Percentiles rank a stretch among this genome's conserved stretches.
phyloP scores from a whole-genome alignment of 805 yeast genomes.

The Candida montana region DNA sequence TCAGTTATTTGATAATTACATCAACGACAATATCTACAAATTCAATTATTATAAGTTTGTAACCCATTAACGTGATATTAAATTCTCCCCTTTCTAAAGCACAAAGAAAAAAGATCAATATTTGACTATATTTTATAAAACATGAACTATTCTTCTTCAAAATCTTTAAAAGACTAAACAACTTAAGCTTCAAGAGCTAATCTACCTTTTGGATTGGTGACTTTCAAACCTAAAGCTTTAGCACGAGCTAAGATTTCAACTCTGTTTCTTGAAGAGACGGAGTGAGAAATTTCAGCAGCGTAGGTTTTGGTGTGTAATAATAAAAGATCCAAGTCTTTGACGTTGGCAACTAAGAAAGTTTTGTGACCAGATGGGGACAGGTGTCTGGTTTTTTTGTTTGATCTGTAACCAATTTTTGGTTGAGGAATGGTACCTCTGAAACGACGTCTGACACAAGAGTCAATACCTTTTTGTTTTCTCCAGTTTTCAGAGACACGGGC shows the following conservation, averaged over 20 bases:
- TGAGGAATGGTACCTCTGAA: constrained; percentile 99
- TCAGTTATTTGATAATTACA: too few relatives aligned
- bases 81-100: constrained; percentile 7
- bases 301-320: constrained; percentile 96
- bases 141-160: constrained; percentile 1
- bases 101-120: neutral
- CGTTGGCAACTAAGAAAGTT: constrained; percentile 89
- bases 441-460: constrained; percentile 99
- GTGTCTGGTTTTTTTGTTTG: constrained; percentile 98
- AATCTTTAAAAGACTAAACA: constrained; percentile 7
- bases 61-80: constrained; percentile 7
- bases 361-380: constrained; percentile 97
- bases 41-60: neutral
- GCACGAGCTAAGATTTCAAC: constrained; percentile 94
- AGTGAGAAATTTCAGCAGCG: constrained; percentile 99
- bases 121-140: neutral
- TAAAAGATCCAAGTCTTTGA: constrained; percentile 89
- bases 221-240: constrained; percentile 96
- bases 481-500: constrained; percentile 97
- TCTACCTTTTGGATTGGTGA: constrained; percentile 99
- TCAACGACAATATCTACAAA: too few relatives aligned
- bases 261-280: constrained; percentile 97
- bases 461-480: constrained; percentile 99
- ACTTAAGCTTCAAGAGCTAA: constrained; percentile 92
- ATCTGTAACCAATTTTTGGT: constrained; percentile 99